Base-by-base conservation (phyloP, 2,329 filamentous ascomycete genomes). In the Tolypocladium amazonense region DNA sequence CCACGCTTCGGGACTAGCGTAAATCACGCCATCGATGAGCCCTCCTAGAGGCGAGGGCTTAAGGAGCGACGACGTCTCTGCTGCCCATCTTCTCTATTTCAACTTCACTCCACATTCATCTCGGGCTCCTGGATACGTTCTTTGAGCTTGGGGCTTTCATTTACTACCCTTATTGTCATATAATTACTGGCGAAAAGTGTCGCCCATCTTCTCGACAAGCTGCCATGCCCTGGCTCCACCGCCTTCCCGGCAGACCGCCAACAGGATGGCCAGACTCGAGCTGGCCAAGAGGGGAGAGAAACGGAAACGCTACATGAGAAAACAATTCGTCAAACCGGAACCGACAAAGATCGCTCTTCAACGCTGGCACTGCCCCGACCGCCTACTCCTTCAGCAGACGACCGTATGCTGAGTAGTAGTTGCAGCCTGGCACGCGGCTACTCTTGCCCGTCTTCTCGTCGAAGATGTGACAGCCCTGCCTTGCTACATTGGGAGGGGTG, bases 401-500 rank as follows among this genome's bases (percentile, higher is more conserved):
- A 39, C 83, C 84, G 72, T 81, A 85, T 57, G 73, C 79, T 55
- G 89, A 92, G 73, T 85, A 91, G 76, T 89, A 89, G 61, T 84
- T 82, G 68, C 84, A 87, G 68, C 89, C 88, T 61, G 81, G 80
- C 55, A 92, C 81, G 71, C 91, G 88, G 65, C 80, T 88, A 60
- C 82, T 84, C 72, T 86, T 86, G 58, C 92, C 89, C 4, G 90
- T 95, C 66, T 80, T 79, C 64, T 87, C 83, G 68, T 93, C 84
- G 72, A 93, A 97, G 69, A 93, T 85, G 68, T 90, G 83, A 73
- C 90, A 96, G 30, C 92, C 92, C 62, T 85, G 83, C 61, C 83
- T 88, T 43, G 90, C 90, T 43, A 93, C 92, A 68, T 96, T 95
- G 3, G 92, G 92, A 41, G 92, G 92, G 18, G 90, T 93, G 70